Percentiles rank a stretch among this genome's conserved stretches.
Conservation (phyloP, 108 stramenopile genomes). For the Ochromonas danica region DNA sequence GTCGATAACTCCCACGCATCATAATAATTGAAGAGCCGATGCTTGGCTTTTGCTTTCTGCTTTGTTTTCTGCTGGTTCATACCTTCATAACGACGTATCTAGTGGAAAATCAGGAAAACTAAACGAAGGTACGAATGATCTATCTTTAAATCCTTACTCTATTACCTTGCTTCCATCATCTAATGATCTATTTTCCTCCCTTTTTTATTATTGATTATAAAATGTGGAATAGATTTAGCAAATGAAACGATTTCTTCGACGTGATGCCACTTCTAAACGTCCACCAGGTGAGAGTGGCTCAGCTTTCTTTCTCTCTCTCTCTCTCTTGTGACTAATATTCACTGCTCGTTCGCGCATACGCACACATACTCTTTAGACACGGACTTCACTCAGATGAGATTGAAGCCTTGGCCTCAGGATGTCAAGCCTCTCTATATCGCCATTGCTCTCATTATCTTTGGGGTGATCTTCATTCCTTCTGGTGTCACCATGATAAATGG, state of each 20-base stretch:
- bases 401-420: constrained; percentile 85
- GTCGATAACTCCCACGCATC: no score
- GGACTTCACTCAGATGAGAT: constrained; percentile 68
- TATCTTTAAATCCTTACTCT: no score
- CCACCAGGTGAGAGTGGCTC: no score
- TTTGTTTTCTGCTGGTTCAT: no score
- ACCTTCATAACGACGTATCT: no score
- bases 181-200: not conserved
- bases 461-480: constrained; percentile 73
- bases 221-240: not conserved
- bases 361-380: not conserved
- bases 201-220: not conserved
- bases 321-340: not conserved
- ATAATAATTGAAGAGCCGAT: no score
- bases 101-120: no score
- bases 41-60: no score
- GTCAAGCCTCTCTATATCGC: constrained; percentile 71
- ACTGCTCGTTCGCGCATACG: not conserved
- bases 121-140: no score
- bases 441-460: no score
- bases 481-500: constrained; percentile 53
- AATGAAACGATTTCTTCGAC: not conserved
- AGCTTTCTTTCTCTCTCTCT: not conserved
- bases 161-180: no score
- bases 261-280: no score